A percentile compares a stretch with the other conserved stretches of the same genome.
phyloP scores from a whole-genome alignment of 371 early-diverging fungal genomes.

The Mucor piriformis region DNA sequence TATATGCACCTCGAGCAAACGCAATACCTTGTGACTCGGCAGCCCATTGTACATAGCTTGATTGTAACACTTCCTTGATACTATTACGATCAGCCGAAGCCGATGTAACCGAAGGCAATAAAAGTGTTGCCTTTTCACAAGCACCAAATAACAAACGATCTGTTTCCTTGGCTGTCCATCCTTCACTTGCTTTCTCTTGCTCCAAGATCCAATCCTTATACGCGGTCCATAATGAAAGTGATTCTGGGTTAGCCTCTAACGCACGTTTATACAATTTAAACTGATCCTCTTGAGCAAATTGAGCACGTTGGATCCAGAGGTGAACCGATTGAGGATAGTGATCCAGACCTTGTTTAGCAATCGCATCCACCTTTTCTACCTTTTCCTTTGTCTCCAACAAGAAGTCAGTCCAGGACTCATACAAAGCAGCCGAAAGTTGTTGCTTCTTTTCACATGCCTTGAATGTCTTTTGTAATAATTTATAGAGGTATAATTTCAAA shows the following conservation, averaged over 20 bases:
- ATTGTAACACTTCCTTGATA: constrained; percentile 50
- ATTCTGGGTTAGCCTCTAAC: constrained; percentile 35
- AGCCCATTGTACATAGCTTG: constrained; percentile 54
- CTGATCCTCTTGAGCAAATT: constrained; percentile 19
- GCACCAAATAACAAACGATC: constrained; percentile 50
- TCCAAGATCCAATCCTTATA: constrained; percentile 47
- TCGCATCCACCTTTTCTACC: constrained; percentile 23
- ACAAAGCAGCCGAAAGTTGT: constrained; percentile 48
- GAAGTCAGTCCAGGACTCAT: constrained; percentile 47
- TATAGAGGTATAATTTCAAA: constrained; percentile 60
- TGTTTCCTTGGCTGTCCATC: constrained; percentile 18
- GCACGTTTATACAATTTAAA: constrained; percentile 37
- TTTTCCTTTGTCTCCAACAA: constrained; percentile 22
- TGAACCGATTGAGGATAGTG: constrained; percentile 39
- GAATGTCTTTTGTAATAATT: constrained; percentile 49
- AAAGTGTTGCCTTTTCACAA: constrained; percentile 41
- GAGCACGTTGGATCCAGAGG: constrained; percentile 50
- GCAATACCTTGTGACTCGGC: constrained; percentile 51
- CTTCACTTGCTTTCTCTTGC: constrained; percentile 18
- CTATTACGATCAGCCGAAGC: constrained; percentile 46
- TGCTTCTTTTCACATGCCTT: constrained; percentile 41
- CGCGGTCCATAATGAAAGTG: constrained; percentile 51
- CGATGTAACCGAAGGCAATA: constrained; percentile 52
- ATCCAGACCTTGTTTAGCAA: constrained; percentile 44
- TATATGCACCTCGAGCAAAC: constrained; percentile 54